These are phyloP conservation scores for Nitzschia putrida DNA, from an alignment of 108 stramenopile species.

Conservation along the genomic window DNA sequence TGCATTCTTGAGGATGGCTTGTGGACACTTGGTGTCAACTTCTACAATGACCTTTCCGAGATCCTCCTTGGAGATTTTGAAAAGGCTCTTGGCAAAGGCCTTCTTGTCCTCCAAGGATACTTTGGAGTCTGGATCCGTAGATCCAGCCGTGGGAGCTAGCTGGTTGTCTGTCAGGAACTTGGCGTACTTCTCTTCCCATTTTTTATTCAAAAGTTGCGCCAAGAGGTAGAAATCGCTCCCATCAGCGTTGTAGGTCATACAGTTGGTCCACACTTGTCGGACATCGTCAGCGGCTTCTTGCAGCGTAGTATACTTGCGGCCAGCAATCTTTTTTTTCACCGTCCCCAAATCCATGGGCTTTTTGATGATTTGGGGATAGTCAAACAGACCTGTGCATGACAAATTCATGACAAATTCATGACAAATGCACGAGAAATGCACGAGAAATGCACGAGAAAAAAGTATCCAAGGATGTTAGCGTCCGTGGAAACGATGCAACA, in stretches of 20 bases:
- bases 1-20: conserved; percentile 79
- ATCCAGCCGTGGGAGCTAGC: background rate
- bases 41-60: conserved; percentile 86
- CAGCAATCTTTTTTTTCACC: conserved; percentile 78
- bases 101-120: conserved; percentile 78
- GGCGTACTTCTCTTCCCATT: conserved; percentile 80
- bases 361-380: conserved; percentile 93
- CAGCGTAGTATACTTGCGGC: conserved; percentile 71
- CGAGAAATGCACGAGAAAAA: no score
- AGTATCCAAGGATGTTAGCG: no score
- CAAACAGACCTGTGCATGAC: conserved; percentile 54
- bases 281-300: conserved; percentile 88
- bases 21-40: conserved; percentile 87
- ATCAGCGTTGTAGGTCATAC: conserved; percentile 93
- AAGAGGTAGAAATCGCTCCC: conserved; percentile 87
- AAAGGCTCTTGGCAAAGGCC: conserved; percentile 81
- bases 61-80: conserved; percentile 87
- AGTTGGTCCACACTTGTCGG: conserved; percentile 93
- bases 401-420: background rate
- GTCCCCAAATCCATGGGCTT: conserved; percentile 96
- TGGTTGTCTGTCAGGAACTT: conserved; percentile 44
- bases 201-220: conserved; percentile 67
- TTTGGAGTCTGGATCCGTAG: conserved; percentile 1
- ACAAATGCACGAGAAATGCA: conserved; percentile 3
- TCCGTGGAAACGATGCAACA: no score